Base-by-base conservation (phyloP, 805 yeast species). In the Ogataea allantospora region DNA sequence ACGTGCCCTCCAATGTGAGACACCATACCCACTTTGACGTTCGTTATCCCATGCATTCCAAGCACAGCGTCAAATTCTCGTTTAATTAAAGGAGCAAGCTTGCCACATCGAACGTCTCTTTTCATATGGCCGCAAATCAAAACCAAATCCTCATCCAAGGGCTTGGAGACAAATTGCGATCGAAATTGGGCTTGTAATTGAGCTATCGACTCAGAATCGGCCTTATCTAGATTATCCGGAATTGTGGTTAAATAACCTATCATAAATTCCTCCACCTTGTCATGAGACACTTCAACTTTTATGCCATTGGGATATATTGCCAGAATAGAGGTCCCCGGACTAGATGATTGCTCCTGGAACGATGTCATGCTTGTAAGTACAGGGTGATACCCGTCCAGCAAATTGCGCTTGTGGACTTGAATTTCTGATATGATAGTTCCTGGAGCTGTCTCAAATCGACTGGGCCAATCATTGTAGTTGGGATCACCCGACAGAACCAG, bases 1-100 rank as follows among this genome's bases (percentile, higher is more conserved):
- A 72, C 85, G 56, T 87, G 96, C 0, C 96, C 96, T 1, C 95
- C 95, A 27, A 87, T 67, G 57, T 87, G 96, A 9, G 89, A 80
- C 0, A 83, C 66, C 6, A 74, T 52, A 0, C 87, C 88, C 22
- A 80, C 42, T 13, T 51, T 38, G 6, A 48, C 28, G 38, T 50
- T 54, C 25, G 31, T 8, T 3, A 25, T 35, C 8, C 42, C 41
- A 13, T 33, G 28, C 24, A 62, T 41, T 28, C 75, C 28, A 11
- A 80, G 46, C 1, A 73, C 77, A 20, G 36, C 43, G 17, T 54
- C 56, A 35, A 83, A 76, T 53, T 83, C 88, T 8, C 62, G 49
- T 24, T 57, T 51, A 0, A 83, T 53, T 11, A 78, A 33, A 1
- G 87, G 87, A 0, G 83, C 89, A n/a, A 78, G 47, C 14, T 60